These are phyloP conservation scores for Mycena metata DNA, from an alignment of 768 basidiomycete genomes.

Conservation along the genomic window DNA sequence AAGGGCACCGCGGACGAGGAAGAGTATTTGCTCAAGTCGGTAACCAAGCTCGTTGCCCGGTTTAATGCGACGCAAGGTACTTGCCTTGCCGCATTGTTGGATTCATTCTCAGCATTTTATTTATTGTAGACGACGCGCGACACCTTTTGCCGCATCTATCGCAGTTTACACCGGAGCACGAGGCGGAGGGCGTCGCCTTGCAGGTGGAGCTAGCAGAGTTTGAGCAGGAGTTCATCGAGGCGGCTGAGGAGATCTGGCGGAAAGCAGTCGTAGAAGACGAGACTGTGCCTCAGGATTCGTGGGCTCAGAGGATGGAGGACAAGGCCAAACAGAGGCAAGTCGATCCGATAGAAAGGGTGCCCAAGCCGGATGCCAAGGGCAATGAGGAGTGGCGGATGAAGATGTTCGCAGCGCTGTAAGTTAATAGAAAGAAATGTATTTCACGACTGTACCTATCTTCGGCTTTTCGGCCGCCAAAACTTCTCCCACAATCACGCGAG, in stretches of 20 bases:
- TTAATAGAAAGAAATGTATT: constrained; percentile 3
- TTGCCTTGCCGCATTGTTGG: constrained; percentile 30
- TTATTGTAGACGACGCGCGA: constrained; percentile 70
- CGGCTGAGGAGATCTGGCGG: constrained; percentile 78
- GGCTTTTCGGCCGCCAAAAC: neutral
- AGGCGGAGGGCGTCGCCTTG: constrained; percentile 72
- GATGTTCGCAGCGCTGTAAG: constrained; percentile 50
- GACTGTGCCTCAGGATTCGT: constrained; percentile 54
- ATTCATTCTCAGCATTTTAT: neutral
- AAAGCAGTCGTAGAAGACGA: constrained; percentile 53
- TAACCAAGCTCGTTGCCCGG: constrained; percentile 79
- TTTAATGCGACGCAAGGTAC: constrained; percentile 75
- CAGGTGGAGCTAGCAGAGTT: constrained; percentile 73
- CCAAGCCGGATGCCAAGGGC: constrained; percentile 61
- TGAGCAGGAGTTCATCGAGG: constrained; percentile 65
- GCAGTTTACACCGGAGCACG: constrained; percentile 76
- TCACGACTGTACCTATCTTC: neutral
- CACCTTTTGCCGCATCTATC: constrained; percentile 83
- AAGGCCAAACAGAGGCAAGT: constrained; percentile 59
- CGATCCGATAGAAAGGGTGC: constrained; percentile 66
- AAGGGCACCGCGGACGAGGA: constrained; percentile 98
- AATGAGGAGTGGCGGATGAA: constrained; percentile 59
- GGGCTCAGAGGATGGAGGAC: constrained; percentile 69
- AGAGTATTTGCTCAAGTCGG: constrained; percentile 89
- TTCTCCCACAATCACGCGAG: too few species aligned